Evolutionary conservation across 2,329 filamentous ascomycete genomes (phyloP), one percentile per base, ranked within the genome.

Genomic region (Penicillium sp.): DNA sequence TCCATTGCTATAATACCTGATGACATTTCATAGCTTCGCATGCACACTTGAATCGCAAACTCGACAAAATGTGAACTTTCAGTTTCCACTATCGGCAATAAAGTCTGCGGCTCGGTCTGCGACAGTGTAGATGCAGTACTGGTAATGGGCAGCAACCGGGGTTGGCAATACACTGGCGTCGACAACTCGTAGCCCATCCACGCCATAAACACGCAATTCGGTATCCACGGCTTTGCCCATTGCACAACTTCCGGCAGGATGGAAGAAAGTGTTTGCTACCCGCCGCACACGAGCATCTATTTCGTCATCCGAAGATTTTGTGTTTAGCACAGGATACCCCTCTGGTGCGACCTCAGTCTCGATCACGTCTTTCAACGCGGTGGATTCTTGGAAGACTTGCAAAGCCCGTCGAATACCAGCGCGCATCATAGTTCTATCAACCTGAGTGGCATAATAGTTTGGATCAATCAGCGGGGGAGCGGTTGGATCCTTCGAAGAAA

Each of bases 361-460:
- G 37, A 67, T 47, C 4, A 57, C 36, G 1, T 56, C 56, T 34
- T 56, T 24, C 12, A 46, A 42, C 15, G 29, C 60, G 2, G 48
- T 18, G 2, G 57, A 52, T 7, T 58, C 55, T 8, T 50, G 36
- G 21, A 63, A 36, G 4, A 60, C n/a, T 3, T 44, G 29, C 15
- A 51, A 24, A 15, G 56, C 46, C 46, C 54, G 41, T 17, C 64
- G 47, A 21, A 60, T 55, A 33, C 56, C 56, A 18, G 55, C 24
- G 10, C 58, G 50, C 32, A 66, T 27, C 10, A 52, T 37, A 0
- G 48, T 43, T 13, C 63, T 53, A 46, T 68, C 66, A 7, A 62
- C 45, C 27, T 67, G 62, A 1, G 65, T 68, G 2, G 59, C 57
- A 23, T 60, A 67, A 30, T 68, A 68, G 34, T 70, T 68, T 0